Conservation (phyloP, 192 early-diverging fungal species). For the Mortierella antarctica region DNA sequence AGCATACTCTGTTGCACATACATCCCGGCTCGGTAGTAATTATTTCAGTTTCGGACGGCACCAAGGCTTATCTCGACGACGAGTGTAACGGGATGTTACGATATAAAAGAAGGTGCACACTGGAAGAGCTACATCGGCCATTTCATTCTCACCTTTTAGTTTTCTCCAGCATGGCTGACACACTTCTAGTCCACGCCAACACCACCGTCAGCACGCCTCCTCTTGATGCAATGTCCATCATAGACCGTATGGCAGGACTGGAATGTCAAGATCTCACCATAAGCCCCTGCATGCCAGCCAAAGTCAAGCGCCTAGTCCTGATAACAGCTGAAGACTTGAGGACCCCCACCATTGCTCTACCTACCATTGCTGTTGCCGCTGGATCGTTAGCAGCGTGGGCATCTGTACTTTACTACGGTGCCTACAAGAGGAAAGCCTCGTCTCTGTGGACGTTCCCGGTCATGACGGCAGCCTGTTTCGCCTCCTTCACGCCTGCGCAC, state of each 20-base stretch:
- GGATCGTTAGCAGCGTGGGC: slow-evolving; percentile 24
- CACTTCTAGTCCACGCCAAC: too few species aligned
- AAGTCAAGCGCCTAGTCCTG: slow-evolving; percentile 10
- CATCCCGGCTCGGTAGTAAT: too few species aligned
- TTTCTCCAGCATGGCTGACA: too few species aligned
- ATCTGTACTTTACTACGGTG: slow-evolving; percentile 30
- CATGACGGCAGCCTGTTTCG: slow-evolving; percentile 41
- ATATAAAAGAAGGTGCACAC: too few species aligned
- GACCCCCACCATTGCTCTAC: slow-evolving; percentile 41
- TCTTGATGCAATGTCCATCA: too few species aligned
- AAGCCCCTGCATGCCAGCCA: background rate
- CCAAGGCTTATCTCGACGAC: too few species aligned
- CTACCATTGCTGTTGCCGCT: slow-evolving; percentile 36
- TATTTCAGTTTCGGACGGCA: too few species aligned
- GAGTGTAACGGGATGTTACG: too few species aligned
- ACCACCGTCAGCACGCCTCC: too few species aligned
- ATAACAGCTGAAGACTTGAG: slow-evolving; percentile 41
- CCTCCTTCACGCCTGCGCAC: slow-evolving; percentile 37
- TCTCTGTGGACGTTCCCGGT: slow-evolving; percentile 25
- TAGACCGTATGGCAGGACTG: background rate
- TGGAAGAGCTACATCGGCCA: too few species aligned
- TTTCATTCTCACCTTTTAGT: too few species aligned
- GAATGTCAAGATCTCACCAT: background rate
- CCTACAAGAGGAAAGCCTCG: slow-evolving; percentile 37
- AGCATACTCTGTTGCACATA: too few species aligned